Evolutionary conservation across 768 basidiomycete species (phyloP).

Genomic region (Lactarius psammicola): DNA sequence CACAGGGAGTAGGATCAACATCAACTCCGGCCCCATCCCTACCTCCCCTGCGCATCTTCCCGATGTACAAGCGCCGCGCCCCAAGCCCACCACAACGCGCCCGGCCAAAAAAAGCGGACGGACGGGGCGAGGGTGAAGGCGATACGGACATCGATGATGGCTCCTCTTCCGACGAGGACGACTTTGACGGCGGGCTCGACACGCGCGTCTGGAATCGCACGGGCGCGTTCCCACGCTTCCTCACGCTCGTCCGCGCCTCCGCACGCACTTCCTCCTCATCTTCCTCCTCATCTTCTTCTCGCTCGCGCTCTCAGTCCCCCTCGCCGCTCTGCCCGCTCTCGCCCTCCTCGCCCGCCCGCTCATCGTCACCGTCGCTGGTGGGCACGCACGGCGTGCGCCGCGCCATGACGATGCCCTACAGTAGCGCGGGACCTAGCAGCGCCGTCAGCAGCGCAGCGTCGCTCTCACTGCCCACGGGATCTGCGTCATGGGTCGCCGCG

Average conservation of each 20-base stretch:
- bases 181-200: conserved; percentile 28
- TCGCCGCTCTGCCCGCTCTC: conserved; percentile 16
- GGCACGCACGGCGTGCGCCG: not conserved
- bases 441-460: conserved; percentile 12
- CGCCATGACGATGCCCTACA: conserved; percentile 17
- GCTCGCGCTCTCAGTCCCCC: conserved; percentile 10
- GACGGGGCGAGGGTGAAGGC: conserved; percentile 6
- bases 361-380: conserved; percentile 10
- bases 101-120: not conserved
- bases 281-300: conserved; percentile 17
- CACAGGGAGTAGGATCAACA: not conserved
- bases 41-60: conserved; percentile 18
- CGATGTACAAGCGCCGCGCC: conserved; percentile 11
- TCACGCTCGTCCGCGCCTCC: conserved; percentile 29
- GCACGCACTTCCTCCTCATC: conserved; percentile 27
- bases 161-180: conserved; percentile 23
- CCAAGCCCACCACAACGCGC: not conserved
- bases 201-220: conserved; percentile 34
- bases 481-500: not conserved
- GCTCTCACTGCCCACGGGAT: not conserved
- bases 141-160: conserved; percentile 24
- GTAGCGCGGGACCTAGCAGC: not conserved
- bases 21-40: not conserved
- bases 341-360: conserved; percentile 13
- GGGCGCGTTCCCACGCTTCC: conserved; percentile 33